These are phyloP conservation scores for Solanum chaucha DNA, from an alignment of 257 asterid genomes.

Conservation along the genomic window DNA sequence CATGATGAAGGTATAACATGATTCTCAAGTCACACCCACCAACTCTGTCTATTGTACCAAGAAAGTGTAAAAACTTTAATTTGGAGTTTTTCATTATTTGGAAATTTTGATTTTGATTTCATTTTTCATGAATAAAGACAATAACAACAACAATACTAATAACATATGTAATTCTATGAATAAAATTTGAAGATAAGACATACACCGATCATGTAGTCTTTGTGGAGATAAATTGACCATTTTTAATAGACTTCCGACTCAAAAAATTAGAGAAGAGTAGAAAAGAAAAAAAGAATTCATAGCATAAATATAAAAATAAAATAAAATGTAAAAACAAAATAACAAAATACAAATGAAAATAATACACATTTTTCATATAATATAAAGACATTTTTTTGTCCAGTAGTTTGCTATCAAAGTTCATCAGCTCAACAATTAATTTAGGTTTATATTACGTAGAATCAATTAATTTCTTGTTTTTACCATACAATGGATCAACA, in stretches of 20 bases:
- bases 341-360: neutral
- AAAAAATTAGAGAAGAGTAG: too few relatives aligned
- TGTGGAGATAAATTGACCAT: neutral
- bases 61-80: neutral
- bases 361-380: neutral
- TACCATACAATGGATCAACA: neutral
- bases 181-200: too few relatives aligned
- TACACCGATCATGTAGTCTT: rapidly evolving
- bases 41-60: neutral
- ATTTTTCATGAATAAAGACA: neutral
- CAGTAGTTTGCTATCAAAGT: neutral
- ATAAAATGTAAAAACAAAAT: neutral
- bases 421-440: neutral
- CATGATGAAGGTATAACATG: neutral
- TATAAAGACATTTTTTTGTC: neutral
- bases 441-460: neutral
- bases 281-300: neutral
- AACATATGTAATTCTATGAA: too few relatives aligned
- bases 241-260: neutral
- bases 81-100: neutral
- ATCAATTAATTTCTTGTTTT: neutral
- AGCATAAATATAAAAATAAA: neutral
- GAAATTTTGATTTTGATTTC: neutral
- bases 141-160: neutral
- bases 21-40: neutral